phyloP scores from a whole-genome alignment of 164 flowering plant genomes.

The Litsea cubeba region DNA sequence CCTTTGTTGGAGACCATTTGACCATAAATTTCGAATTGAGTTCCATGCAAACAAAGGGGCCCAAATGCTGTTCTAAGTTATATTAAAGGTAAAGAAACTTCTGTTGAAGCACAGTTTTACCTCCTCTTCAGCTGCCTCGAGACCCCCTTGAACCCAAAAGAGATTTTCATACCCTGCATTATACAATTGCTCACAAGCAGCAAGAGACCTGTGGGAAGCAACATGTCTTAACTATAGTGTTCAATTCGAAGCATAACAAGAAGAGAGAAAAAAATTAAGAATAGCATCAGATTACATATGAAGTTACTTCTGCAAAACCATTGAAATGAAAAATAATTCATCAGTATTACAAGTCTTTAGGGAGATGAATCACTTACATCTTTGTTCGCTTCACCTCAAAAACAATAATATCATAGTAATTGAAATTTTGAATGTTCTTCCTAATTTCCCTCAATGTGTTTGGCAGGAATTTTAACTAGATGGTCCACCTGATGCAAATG shows the following conservation, averaged over 20 bases:
- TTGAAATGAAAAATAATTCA: neutral
- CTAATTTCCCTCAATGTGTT: too few species aligned
- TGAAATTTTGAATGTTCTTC: too few species aligned
- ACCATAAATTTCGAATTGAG: too few species aligned
- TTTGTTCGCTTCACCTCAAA: too few species aligned
- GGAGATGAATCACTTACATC: too few species aligned
- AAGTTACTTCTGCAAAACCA: neutral
- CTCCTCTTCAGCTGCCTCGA: conserved; percentile 96
- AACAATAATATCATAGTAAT: too few species aligned
- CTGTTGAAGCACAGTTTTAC: conserved; percentile 24
- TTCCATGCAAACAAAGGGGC: too few species aligned
- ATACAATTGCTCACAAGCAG: conserved; percentile 87
- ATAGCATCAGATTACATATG: neutral
- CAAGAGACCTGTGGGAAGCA: conserved; percentile 64
- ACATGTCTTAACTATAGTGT: neutral
- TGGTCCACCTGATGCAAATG: too few species aligned
- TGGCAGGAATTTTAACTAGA: too few species aligned
- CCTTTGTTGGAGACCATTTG: too few species aligned
- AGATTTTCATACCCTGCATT: conserved; percentile 88
- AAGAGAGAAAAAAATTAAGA: neutral
- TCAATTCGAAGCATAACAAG: conserved; percentile 3
- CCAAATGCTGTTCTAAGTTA: neutral
- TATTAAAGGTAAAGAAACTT: neutral
- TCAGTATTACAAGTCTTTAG: too few species aligned
- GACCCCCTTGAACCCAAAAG: conserved; percentile 95